Percentiles rank a stretch among this genome's conserved stretches.
phyloP scores from a whole-genome alignment of 2,329 filamentous ascomycete species.

The Diaporthe amygdali region DNA sequence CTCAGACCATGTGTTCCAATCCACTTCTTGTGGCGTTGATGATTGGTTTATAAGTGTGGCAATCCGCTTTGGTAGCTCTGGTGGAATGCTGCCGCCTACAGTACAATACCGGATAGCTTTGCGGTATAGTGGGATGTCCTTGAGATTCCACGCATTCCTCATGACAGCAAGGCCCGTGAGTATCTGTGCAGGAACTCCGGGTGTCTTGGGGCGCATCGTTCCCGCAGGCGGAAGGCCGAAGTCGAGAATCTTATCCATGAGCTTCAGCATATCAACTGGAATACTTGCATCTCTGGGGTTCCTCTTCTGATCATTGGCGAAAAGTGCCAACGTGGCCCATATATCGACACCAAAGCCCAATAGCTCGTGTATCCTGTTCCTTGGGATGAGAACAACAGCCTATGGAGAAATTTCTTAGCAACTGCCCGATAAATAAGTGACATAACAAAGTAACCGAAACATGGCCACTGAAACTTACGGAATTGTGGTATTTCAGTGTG shows the following conservation, averaged over 20 bases:
- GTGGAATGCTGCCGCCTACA: background rate
- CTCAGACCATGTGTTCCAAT: background rate
- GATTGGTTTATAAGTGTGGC: background rate
- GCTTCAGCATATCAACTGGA: background rate
- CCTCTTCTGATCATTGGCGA: background rate
- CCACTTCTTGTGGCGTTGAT: background rate
- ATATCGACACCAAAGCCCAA: background rate
- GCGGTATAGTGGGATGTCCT: background rate
- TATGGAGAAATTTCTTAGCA: background rate
- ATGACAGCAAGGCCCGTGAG: background rate
- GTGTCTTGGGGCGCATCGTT: background rate
- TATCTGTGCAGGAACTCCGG: background rate
- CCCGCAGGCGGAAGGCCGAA: background rate
- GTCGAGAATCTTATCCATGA: background rate
- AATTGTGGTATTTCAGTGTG: background rate
- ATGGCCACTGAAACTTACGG: background rate
- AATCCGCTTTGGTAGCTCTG: background rate
- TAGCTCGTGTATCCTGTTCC: background rate
- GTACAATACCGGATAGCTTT: background rate
- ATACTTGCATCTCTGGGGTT: background rate
- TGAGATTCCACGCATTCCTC: background rate
- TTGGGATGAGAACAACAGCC: conserved; percentile 5
- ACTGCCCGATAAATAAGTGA: background rate
- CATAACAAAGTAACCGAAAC: background rate
- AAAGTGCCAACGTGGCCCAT: background rate